Percentiles rank a stretch among this genome's conserved stretches.
phyloP scores from a whole-genome alignment of 2,329 filamentous ascomycete species.

The Aspergillus luchuensis region DNA sequence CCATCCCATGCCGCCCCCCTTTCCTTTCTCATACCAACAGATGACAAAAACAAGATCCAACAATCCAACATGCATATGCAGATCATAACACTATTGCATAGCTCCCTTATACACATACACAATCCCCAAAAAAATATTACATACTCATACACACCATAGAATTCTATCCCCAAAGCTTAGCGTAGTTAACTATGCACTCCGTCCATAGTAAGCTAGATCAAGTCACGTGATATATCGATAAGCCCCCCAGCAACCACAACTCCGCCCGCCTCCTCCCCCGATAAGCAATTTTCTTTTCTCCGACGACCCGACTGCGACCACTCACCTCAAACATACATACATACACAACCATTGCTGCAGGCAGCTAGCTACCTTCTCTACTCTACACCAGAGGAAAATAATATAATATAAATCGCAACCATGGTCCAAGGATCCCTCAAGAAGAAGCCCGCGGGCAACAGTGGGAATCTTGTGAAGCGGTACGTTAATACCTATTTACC shows the following conservation, averaged over 20 bases:
- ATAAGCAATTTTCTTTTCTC: slow-evolving; percentile 24
- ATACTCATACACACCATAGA: too few species aligned
- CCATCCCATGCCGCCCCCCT: neutral
- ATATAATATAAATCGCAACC: neutral
- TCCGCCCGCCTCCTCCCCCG: neutral
- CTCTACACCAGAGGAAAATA: neutral
- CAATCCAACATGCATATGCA: neutral
- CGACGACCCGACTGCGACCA: slow-evolving; percentile 5
- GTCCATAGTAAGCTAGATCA: too few species aligned
- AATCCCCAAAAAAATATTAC: too few species aligned
- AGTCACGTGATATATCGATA: slow-evolving; percentile 23
- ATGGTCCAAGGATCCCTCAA: slow-evolving; percentile 42
- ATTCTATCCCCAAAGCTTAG: too few species aligned
- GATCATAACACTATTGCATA: neutral
- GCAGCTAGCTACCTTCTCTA: slow-evolving; percentile 13
- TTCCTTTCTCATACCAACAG: neutral
- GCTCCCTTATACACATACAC: too few species aligned
- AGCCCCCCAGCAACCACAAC: slow-evolving; percentile 1
- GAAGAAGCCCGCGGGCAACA: slow-evolving; percentile 37
- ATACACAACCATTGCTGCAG: slow-evolving; percentile 11
- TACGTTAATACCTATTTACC: slow-evolving; percentile 24
- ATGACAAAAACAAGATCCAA: neutral
- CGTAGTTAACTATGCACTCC: too few species aligned
- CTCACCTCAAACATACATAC: neutral
- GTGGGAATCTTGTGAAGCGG: slow-evolving; percentile 36